Base-by-base conservation (phyloP, 352 stramenopile genomes). In the Thalassiosira delicatula region DNA sequence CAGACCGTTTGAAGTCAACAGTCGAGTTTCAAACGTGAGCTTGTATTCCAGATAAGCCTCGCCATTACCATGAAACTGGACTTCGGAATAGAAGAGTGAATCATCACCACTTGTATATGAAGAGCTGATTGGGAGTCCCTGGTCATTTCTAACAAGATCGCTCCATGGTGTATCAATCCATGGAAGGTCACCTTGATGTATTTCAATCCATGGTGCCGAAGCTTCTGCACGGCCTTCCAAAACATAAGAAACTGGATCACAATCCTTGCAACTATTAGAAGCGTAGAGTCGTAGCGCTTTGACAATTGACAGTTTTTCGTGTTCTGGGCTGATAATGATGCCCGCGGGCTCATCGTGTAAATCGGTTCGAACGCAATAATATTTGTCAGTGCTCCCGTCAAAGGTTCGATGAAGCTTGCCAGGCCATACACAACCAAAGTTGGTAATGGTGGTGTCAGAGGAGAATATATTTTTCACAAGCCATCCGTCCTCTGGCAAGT, bases 271-370 rank as follows among this genome's bases (percentile, higher is more conserved):
- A 46, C 21, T 57, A 35, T 76, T 63, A 0, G 0, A 3, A 30
- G 17, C n/a, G 25, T 76, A 76, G 14, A 76, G n/a, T 17, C 69
- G 40, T 8, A 76, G 8, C 49, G 21, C 44, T 40, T 69, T 35
- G 0, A 35, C 54, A 61, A 69, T 69, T 21, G 56, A 61, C 17
- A 46, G 3, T 30, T 65, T 53, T 21, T 30, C 27, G 25, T 66
- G 40, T 19, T 17, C 17, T 23, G 67, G 67, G 17, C 1, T 44
- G 12, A 76, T 19, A 14, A 62, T 19, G 25, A 68, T 27, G 8
- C 54, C 54, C 32, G 27, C 65, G 29, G 23, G 3, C 12, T 21
- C 27, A 49, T 51, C 59, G 9, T 19, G 8, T 63, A 14, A 11
- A 7, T 32, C 19, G 25, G 35, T 25, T 9, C 23, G 17, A 21